A percentile compares a stretch with the other conserved stretches of the same genome.
phyloP scores from a whole-genome alignment of 805 yeast species.

The Priceomyces medius region DNA sequence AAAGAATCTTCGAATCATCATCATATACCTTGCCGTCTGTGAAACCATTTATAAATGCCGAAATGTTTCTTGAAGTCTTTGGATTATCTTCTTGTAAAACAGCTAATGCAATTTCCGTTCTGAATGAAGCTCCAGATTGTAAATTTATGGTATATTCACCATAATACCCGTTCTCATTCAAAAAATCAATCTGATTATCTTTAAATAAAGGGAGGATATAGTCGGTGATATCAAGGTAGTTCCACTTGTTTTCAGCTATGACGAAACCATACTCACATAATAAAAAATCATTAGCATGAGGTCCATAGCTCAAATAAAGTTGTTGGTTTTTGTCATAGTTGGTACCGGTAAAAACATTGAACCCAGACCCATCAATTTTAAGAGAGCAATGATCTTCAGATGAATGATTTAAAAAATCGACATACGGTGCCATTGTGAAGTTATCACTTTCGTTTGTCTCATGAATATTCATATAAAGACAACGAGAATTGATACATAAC shows the following conservation, averaged over 20 bases:
- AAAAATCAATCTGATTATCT: slow-evolving; percentile 40
- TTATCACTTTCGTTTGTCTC: slow-evolving; percentile 55
- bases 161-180: slow-evolving; percentile 55
- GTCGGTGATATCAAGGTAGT: slow-evolving; percentile 61
- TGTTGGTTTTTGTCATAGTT: slow-evolving; percentile 48
- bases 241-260: slow-evolving; percentile 58
- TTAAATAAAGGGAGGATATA: slow-evolving; percentile 37
- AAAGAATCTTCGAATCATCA: slow-evolving; percentile 24
- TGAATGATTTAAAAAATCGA: slow-evolving; percentile 83
- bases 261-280: slow-evolving; percentile 87
- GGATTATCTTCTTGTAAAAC: slow-evolving; percentile 40
- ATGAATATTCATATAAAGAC: slow-evolving; percentile 74
- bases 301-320: slow-evolving; percentile 75
- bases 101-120: slow-evolving; percentile 76
- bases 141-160: slow-evolving; percentile 70
- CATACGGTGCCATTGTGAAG: slow-evolving; percentile 88
- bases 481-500: slow-evolving; percentile 89
- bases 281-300: slow-evolving; percentile 81
- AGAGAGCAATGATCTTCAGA: slow-evolving; percentile 53
- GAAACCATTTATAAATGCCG: slow-evolving; percentile 45
- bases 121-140: slow-evolving; percentile 57
- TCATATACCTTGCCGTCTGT: slow-evolving; percentile 46
- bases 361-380: slow-evolving; percentile 46
- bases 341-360: slow-evolving; percentile 44
- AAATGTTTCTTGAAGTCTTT: slow-evolving; percentile 28